Percentiles rank a stretch among this genome's conserved stretches.
phyloP scores from a whole-genome alignment of 306 rosid species.

The Lotus japonicus region DNA sequence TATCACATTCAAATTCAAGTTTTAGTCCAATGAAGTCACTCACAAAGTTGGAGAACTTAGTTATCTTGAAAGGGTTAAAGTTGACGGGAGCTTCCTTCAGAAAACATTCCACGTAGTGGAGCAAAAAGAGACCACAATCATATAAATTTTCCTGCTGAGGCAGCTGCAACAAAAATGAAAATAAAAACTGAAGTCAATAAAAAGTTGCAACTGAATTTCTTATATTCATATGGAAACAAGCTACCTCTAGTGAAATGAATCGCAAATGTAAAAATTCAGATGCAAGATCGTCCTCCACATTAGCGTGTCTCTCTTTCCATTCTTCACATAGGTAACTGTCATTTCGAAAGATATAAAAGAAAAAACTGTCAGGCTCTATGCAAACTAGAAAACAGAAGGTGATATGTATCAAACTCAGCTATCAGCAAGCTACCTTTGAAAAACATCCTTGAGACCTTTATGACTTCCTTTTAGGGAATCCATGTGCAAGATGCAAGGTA shows the following conservation, averaged over 20 bases:
- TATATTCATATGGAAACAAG: background rate
- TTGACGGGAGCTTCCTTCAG: constrained; percentile 55
- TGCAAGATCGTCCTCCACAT: constrained; percentile 36
- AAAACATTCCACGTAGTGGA: constrained; percentile 71
- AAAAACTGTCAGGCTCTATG: constrained; percentile 8
- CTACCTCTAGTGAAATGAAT: constrained; percentile 56
- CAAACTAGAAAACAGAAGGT: background rate
- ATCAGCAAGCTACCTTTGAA: constrained; percentile 51
- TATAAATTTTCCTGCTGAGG: constrained; percentile 78
- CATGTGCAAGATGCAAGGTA: constrained; percentile 80
- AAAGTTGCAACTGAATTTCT: background rate
- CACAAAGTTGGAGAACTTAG: constrained; percentile 54
- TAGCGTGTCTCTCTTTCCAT: constrained; percentile 59
- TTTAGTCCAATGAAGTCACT: constrained; percentile 29
- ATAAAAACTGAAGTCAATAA: constrained; percentile 4
- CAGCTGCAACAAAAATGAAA: constrained; percentile 35
- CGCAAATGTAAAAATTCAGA: constrained; percentile 43
- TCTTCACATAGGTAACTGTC: constrained; percentile 68
- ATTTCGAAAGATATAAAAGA: constrained; percentile 5
- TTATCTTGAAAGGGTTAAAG: constrained; percentile 48
- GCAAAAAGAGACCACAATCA: constrained; percentile 86
- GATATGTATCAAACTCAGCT: background rate
- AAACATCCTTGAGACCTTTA: constrained; percentile 49
- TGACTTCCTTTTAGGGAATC: constrained; percentile 71
- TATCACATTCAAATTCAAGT: constrained; percentile 14